Evolutionary conservation across 2,329 filamentous ascomycete genomes (phyloP).

Genomic region (Colletotrichum sp.): DNA sequence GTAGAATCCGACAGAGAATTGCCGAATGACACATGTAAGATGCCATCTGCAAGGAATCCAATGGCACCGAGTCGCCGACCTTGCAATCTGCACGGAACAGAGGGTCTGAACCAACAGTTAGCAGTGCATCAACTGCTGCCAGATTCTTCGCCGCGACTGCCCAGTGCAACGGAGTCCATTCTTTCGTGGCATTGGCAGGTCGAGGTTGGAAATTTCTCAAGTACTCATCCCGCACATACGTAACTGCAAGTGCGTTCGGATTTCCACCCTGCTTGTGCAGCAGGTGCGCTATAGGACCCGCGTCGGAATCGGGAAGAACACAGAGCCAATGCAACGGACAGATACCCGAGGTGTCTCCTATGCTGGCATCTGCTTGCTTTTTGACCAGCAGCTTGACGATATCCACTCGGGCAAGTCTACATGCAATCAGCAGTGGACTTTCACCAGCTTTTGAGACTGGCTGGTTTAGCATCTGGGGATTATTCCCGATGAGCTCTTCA

Average conservation of each 20-base stretch:
- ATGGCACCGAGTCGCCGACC: not conserved
- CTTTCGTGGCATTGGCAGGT: not conserved
- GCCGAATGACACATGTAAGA: not conserved
- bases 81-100: not conserved
- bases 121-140: not conserved
- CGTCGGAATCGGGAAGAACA: not conserved
- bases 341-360: not conserved
- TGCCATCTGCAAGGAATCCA: not conserved
- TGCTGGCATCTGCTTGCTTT: not conserved
- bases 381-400: not conserved
- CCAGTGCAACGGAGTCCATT: not conserved
- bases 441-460: not conserved
- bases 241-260: not conserved
- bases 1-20: not conserved
- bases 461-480: not conserved
- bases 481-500: not conserved
- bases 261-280: not conserved
- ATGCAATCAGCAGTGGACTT: not conserved
- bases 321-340: not conserved
- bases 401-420: not conserved
- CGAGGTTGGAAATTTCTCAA: not conserved
- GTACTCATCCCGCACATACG: not conserved
- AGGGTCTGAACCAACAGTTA: not conserved
- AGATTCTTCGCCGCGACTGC: not conserved
- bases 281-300: not conserved